Base-by-base conservation (phyloP, 345 rosid species). In the Cochlearia excelsa region DNA sequence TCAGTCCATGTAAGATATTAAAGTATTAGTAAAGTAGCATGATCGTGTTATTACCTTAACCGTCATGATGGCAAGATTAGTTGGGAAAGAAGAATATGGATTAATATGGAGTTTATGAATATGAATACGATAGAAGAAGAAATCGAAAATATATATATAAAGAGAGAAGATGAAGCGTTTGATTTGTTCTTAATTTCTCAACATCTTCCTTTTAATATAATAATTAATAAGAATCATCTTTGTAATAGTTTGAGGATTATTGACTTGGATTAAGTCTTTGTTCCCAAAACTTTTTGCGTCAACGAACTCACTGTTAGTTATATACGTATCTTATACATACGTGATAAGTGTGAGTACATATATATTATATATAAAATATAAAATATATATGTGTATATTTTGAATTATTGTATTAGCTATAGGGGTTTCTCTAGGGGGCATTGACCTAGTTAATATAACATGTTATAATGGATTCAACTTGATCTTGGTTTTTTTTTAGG, bases 41-140 rank as follows among this genome's bases (percentile, higher is more conserved):
- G 61, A 31, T 6, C 34, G 29, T 56, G 41, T 26, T 51, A 7
- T 71, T 57, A 71, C 75, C 75, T 71, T 71, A 46, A 29, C 16
- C 44, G 69, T 34, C 75, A 71, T 71, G 70, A 47, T 58, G 50
- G 27, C 23, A 16, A 57, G 54, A 43, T 34, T 35, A 2, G 4
- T 28, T 27, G 7, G 28, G 46, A 16, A 16, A 16, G 23, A 70
- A 38, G 46, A 51, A 10, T 43, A 30, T 29, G 38, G 27, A 43
- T 28, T 50, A 16, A 16, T 16, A 8, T 64, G 44, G 46, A 30
- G 37, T 23, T 46, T 9, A 27, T 57, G 27, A 11, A 54, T 69
- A 54, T 69, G 57, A 69, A 30, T 56, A 34, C 26, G 57, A 37
- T 3, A 63, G 65, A 30, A 64, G 44, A 2, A 63, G 65, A 63